These are phyloP conservation scores for Hypoxylon sp. DNA, from an alignment of 2,329 filamentous ascomycete genomes.

Conservation along the genomic window DNA sequence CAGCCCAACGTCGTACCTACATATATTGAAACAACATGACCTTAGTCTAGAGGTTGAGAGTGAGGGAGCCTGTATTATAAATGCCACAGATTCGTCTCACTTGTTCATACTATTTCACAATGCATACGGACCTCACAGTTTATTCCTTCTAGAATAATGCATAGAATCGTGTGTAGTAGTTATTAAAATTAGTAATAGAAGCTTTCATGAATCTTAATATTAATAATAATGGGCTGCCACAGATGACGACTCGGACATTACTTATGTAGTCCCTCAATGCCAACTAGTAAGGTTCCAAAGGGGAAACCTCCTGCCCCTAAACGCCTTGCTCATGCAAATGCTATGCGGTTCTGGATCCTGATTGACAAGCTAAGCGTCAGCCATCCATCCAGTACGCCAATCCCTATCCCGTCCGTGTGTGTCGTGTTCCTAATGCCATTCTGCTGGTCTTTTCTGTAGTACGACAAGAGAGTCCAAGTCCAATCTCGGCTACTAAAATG, in stretches of 20 bases:
- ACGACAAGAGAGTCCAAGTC: conserved; percentile 8
- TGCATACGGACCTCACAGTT: not conserved
- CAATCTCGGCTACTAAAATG: conserved; percentile 23
- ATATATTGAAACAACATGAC: conserved; percentile 21
- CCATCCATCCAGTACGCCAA: conserved; percentile 32
- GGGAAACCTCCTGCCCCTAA: conserved; percentile 15
- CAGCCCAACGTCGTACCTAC: conserved; percentile 24
- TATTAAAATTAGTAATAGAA: not conserved
- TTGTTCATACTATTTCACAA: not conserved
- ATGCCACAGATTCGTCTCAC: not conserved
- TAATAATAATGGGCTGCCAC: conserved; percentile 3
- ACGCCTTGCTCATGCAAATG: conserved; percentile 50
- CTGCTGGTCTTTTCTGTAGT: conserved; percentile 8
- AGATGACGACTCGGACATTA: conserved; percentile 1
- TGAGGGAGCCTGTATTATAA: conserved; percentile 3
- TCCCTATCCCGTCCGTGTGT: conserved; percentile 6
- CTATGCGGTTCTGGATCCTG: conserved; percentile 29
- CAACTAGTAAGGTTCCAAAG: conserved; percentile 15
- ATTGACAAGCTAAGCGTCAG: conserved; percentile 26
- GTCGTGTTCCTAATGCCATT: conserved; percentile 28
- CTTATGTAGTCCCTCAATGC: conserved; percentile 1
- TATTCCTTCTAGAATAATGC: not conserved
- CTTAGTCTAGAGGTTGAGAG: conserved; percentile 16
- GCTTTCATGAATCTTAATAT: conserved; percentile 11
- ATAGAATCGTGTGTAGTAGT: not conserved